phyloP scores from a whole-genome alignment of 257 asterid species.

The Fraxinus cuspidata region DNA sequence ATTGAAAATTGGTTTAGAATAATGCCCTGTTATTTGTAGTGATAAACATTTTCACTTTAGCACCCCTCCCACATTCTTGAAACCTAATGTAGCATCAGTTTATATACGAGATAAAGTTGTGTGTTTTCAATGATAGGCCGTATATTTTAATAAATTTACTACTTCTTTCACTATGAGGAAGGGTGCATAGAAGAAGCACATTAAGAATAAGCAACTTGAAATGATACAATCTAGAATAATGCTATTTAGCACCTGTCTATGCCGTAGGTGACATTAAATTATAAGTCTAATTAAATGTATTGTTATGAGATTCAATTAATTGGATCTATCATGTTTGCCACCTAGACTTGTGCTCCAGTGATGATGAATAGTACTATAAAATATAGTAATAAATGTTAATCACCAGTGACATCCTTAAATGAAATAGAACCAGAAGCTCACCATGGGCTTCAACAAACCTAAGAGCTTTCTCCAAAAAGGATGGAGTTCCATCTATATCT shows the following conservation, averaged over 20 bases:
- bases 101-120: background rate
- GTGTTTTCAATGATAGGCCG: background rate
- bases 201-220: conserved; percentile 12
- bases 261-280: no score
- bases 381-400: conserved; percentile 12
- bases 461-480: conserved; percentile 97
- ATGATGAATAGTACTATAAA: background rate
- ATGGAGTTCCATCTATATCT: conserved; percentile 95
- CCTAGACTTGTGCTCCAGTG: no score
- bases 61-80: background rate
- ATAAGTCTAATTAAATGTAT: no score
- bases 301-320: no score
- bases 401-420: background rate
- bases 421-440: conserved; percentile 39
- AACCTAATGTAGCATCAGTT: background rate
- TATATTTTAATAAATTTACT: background rate
- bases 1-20: background rate
- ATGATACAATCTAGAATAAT: background rate
- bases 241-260: no score
- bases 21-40: conserved; percentile 9
- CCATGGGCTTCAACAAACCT: conserved; percentile 87
- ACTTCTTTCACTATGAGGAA: conserved; percentile 7
- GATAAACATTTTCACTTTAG: background rate
- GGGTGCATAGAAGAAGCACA: background rate
- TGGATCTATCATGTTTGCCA: no score